A percentile compares a stretch with the other conserved stretches of the same genome.
phyloP scores from a whole-genome alignment of 805 yeast species.

The Candida sithepensis region DNA sequence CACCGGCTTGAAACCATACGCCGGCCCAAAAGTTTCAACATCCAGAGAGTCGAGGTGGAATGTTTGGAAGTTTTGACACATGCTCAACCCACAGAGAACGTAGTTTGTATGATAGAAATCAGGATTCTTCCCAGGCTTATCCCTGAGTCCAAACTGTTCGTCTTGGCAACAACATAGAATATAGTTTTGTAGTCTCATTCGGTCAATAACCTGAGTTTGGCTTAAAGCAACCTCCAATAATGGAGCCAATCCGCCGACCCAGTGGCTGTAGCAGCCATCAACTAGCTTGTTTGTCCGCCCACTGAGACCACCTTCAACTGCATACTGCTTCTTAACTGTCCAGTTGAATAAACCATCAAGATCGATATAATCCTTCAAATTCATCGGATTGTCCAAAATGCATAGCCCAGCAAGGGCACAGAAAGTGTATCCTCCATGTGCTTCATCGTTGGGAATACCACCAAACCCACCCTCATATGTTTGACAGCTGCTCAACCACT shows the following conservation, averaged over 20 bases:
- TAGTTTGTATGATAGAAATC: conserved; percentile 94
- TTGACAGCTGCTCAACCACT: conserved; percentile 71
- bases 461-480: conserved; percentile 96
- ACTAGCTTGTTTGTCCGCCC: conserved; percentile 93
- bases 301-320: conserved; percentile 78
- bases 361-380: conserved; percentile 34
- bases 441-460: conserved; percentile 79
- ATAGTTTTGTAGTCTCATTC: conserved; percentile 60
- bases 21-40: conserved; percentile 14
- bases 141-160: conserved; percentile 60
- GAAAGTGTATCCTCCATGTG: conserved; percentile 96
- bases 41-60: conserved; percentile 14
- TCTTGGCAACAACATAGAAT: conserved; percentile 76
- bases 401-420: conserved; percentile 75
- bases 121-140: conserved; percentile 77
- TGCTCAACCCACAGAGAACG: conserved; percentile 69
- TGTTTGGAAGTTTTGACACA: conserved; percentile 44
- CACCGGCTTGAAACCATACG: conserved; percentile 27
- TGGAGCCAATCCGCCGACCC: conserved; percentile 83
- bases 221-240: conserved; percentile 52
- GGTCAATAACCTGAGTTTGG: conserved; percentile 37
- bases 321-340: conserved; percentile 66
- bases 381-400: conserved; percentile 38
- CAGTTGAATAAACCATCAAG: conserved; percentile 55
- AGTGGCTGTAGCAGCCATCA: conserved; percentile 93